Base-by-base conservation (phyloP, 2,329 filamentous ascomycete species). In the Fusarium incarnatum region DNA sequence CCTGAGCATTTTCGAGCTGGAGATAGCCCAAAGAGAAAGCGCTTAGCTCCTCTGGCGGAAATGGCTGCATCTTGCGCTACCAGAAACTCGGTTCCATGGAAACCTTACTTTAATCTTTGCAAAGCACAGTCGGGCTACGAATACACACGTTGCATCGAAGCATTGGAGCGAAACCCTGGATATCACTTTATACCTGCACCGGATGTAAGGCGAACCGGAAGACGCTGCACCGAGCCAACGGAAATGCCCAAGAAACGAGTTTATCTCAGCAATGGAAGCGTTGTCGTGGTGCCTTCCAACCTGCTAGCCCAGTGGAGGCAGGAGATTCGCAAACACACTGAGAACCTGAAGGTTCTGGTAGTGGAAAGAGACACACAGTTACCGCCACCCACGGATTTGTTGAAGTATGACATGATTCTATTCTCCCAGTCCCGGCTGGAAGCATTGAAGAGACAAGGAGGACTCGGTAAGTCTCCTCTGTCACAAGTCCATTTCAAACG, bases 221-320 rank as follows among this genome's bases (percentile, higher is more conserved):
- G 77, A 28, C 65, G 72, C 25, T 57, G 53, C 8, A 40, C 44
- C 10, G 49, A 58, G 27, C 46, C 23, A 15, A 37, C 49, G 15
- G 32, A 62, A n/a, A 22, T 77, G 2, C 77, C 81, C 0, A 81
- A 84, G 1, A 83, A 81, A 23, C 84, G 82, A 64, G 81, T 97
- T 6, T 87, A 83, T 27, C 82, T 96, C 10, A 92, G 90, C 64
- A 85, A 87, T 28, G 87, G 87, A 0, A 97, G 91, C 0, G 82
- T 98, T 6, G 83, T 97, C 20, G 87, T 98, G 30, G 93, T 94
- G 0, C 95, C 95, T 0, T 85, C 89, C 16, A 98, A 98, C 75
- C 83, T 98, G 25, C 83, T 97, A 5, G 86, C 90, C 56, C 95
- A 98, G 77, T 98, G 95, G 95, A 83, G 87, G 56, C 85, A 89